Evolutionary conservation across 2,329 filamentous ascomycete species (phyloP).

Genomic region (Xylaria sp.): DNA sequence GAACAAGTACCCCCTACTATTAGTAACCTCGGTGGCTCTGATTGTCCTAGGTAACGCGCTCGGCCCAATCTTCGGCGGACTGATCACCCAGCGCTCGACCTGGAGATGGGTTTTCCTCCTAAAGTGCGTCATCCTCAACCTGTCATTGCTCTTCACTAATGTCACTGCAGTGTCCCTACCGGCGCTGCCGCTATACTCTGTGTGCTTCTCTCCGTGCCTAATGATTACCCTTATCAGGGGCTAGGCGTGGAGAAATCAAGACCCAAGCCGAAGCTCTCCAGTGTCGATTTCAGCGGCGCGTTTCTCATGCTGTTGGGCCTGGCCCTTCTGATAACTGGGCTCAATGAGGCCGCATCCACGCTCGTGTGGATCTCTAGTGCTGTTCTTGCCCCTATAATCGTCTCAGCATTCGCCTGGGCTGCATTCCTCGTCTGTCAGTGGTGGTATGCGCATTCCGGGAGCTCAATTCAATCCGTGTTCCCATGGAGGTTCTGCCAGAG

Average conservation of each 20-base stretch:
- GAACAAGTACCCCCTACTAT: constrained; percentile 5
- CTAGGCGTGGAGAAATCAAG: constrained; percentile 6
- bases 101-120: constrained; percentile 40
- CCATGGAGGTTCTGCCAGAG: constrained; percentile 38
- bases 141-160: background rate
- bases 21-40: too few relatives aligned
- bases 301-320: constrained; percentile 17
- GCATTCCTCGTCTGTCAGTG: constrained; percentile 37
- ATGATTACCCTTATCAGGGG: constrained; percentile 22
- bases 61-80: constrained; percentile 36
- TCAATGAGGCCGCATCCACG: constrained; percentile 10
- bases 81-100: constrained; percentile 26
- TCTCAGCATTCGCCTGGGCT: constrained; percentile 30
- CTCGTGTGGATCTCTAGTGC: constrained; percentile 8
- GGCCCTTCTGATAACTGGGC: constrained; percentile 20
- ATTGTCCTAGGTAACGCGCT: constrained; percentile 21
- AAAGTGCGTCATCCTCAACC: constrained; percentile 21
- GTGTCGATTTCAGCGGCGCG: constrained; percentile 11
- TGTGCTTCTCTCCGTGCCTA: constrained; percentile 16
- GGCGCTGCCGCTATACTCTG: background rate
- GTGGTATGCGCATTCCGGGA: constrained; percentile 22
- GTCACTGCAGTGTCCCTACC: constrained; percentile 11
- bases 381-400: constrained; percentile 15
- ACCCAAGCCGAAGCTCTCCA: constrained; percentile 1
- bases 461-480: constrained; percentile 32